Base-by-base conservation (phyloP, 164 flowering plant genomes). In the Umbellularia californica region DNA sequence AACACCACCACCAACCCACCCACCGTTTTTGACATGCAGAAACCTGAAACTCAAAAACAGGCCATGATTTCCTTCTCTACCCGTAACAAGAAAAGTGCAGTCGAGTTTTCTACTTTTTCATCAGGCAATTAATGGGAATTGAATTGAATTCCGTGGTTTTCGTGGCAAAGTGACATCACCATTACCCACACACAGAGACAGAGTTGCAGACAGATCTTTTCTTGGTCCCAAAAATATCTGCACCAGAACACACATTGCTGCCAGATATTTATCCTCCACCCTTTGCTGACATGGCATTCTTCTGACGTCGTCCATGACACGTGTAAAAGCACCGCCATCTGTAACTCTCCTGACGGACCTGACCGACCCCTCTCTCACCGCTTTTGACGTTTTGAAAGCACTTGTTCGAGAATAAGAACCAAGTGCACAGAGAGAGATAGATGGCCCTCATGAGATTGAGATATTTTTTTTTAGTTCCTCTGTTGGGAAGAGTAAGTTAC, bases 261-360 rank as follows among this genome's bases (percentile, higher is more conserved):
- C 27, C 47, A 73, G 79, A 77, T 77, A 77, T 68, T 72, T 41
- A 41, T 41, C 47, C 47, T 41, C 47, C 47, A 28, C 22, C 13
- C 35, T 3, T 3, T 0, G 52, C 15, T 79, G 85, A 82, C 81
- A 50, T 84, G 87, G 81, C 81, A 2, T 1, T 2, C 5, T 3
- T 19, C 20, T 47, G 69, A 58, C 63, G 24, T 28, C 58, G 24
- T 28, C 58, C 27, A 23, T 58, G 82, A 77, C 84, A 81, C 85
- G 83, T 85, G 84, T 78, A 77, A 83, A 85, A 83, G 84, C 35
- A 78, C 28, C 28, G 81, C 81, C 85, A 83, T 67, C 73, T 77
- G 85, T 76, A 69, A 9, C 47, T 41, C 47, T 41, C 47, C 47
- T 35, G 47, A 7, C 47, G n/a, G n/a, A n/a, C n/a, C n/a, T n/a